phyloP scores from a whole-genome alignment of 2,329 filamentous ascomycete species.

The Colletotrichum eleusines region DNA sequence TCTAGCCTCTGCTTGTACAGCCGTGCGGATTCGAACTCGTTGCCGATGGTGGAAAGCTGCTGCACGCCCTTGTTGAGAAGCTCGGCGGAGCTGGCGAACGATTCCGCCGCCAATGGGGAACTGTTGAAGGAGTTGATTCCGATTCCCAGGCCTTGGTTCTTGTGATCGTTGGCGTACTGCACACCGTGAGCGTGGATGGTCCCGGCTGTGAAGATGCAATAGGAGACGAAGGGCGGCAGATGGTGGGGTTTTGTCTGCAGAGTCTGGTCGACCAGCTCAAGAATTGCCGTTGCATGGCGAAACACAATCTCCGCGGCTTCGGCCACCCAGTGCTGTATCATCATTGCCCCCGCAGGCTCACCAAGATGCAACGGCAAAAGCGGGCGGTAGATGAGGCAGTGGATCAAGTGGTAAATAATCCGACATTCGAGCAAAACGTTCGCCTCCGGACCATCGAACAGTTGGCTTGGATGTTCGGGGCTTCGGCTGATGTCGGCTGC shows the following conservation, averaged over 20 bases:
- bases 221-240: conserved; percentile 27
- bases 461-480: background rate
- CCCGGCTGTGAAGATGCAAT: conserved; percentile 32
- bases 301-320: conserved; percentile 28
- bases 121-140: conserved; percentile 18
- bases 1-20: conserved; percentile 10
- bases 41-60: conserved; percentile 19
- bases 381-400: conserved; percentile 34
- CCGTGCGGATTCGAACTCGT: conserved; percentile 15
- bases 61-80: conserved; percentile 14
- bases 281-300: conserved; percentile 29
- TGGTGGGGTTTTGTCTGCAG: conserved; percentile 6
- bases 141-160: conserved; percentile 2
- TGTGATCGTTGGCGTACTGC: conserved; percentile 14
- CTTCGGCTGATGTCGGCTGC: conserved; percentile 3
- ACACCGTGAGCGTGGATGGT: conserved; percentile 21
- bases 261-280: conserved; percentile 13
- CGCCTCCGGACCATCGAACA: background rate
- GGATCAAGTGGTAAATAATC: conserved; percentile 23
- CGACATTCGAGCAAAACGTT: conserved; percentile 11
- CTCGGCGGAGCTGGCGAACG: conserved; percentile 19
- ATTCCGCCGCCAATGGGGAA: conserved; percentile 24
- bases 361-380: conserved; percentile 20
- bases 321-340: conserved; percentile 30
- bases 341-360: conserved; percentile 25